A percentile compares a stretch with the other conserved stretches of the same genome.
Evolutionary conservation across 208 protist species (phyloP).

Genomic region (Tritrichomonas foetus): DNA sequence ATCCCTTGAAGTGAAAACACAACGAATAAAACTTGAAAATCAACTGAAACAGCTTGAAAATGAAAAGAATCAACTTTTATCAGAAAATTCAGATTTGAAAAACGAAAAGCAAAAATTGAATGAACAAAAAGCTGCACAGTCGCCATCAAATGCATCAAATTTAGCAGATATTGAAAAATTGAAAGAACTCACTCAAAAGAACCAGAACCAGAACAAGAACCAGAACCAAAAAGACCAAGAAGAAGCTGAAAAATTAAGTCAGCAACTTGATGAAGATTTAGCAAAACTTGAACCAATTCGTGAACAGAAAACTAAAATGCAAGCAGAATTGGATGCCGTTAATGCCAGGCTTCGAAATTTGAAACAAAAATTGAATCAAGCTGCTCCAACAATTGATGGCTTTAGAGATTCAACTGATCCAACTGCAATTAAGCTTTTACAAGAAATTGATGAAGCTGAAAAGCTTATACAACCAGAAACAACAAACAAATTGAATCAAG

Average conservation of each 20-base stretch:
- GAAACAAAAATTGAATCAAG: background rate
- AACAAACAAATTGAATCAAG: background rate
- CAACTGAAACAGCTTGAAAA: background rate
- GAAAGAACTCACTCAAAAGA: too few relatives aligned
- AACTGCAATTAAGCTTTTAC: background rate
- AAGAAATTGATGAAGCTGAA: background rate
- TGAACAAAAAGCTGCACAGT: background rate
- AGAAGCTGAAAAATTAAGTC: background rate
- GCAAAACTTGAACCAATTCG: background rate
- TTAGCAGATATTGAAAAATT: too few relatives aligned
- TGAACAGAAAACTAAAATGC: background rate
- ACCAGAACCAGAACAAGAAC: too few relatives aligned
- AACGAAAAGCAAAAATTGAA: background rate
- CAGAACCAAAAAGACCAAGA: background rate
- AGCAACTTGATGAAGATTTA: background rate
- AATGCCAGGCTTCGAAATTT: background rate
- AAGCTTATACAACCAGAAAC: background rate
- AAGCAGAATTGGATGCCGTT: background rate
- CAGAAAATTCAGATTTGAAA: background rate
- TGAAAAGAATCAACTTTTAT: background rate
- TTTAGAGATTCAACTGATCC: background rate
- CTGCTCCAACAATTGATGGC: background rate
- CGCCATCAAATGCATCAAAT: background rate
- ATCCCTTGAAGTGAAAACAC: too few relatives aligned
- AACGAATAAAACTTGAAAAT: background rate